Percentiles rank a stretch among this genome's conserved stretches.
These are phyloP conservation scores for Quercus tomentella DNA, from an alignment of 331 rosid species.

Conservation along the genomic window DNA sequence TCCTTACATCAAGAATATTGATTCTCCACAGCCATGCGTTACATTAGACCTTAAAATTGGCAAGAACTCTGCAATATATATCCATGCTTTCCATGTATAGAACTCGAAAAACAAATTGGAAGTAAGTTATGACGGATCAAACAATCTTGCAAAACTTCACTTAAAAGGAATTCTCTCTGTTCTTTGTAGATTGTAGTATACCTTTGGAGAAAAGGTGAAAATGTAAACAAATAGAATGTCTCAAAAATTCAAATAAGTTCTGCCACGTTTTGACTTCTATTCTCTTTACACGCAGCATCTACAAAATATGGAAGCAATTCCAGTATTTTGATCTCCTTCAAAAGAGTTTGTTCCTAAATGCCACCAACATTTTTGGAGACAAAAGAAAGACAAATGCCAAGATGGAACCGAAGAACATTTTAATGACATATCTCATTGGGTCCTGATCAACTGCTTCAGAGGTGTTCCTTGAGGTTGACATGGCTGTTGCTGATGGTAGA, in stretches of 20 bases:
- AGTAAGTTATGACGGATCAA: background rate
- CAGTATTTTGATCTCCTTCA: slow-evolving; percentile 12
- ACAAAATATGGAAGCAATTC: background rate
- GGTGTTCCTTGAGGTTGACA: slow-evolving; percentile 38
- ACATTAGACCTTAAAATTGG: background rate
- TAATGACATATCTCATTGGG: slow-evolving; percentile 45
- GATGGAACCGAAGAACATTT: slow-evolving; percentile 76
- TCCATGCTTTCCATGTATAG: background rate
- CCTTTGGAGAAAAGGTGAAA: background rate
- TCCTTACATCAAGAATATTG: background rate
- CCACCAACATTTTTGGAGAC: slow-evolving; percentile 66
- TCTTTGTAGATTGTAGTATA: background rate
- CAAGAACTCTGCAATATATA: background rate
- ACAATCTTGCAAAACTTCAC: background rate
- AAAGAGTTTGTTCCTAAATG: slow-evolving; percentile 51
- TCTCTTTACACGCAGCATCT: background rate
- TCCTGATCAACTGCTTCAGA: slow-evolving; percentile 49
- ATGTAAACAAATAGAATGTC: background rate
- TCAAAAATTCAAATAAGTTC: background rate
- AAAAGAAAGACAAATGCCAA: slow-evolving; percentile 66
- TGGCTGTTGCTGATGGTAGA: slow-evolving; percentile 73
- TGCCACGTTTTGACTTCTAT: background rate
- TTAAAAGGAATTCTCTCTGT: background rate
- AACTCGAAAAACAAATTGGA: background rate
- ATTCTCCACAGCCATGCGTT: background rate